Evolutionary conservation across 768 basidiomycete species (phyloP).

Genomic region (Mrakia frigida): DNA sequence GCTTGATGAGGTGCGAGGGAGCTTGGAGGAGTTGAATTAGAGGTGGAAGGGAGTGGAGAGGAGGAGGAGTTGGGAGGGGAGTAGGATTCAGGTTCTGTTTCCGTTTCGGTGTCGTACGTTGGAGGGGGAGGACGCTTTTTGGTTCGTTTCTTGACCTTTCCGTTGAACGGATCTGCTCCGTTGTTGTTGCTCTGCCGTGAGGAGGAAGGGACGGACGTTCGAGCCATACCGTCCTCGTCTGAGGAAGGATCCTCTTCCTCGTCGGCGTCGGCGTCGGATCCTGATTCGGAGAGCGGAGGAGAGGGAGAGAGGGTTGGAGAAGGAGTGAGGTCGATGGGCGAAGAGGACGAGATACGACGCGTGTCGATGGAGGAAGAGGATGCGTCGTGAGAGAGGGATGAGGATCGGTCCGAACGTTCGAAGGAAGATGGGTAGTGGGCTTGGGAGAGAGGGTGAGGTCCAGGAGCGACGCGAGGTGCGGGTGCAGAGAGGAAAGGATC

Average conservation of each 20-base stretch:
- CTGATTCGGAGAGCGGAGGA: slow-evolving; percentile 3
- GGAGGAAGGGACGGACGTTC: not conserved
- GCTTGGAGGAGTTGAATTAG: not conserved
- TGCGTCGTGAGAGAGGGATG: not conserved
- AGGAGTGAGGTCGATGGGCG: not conserved
- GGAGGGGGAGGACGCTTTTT: slow-evolving; percentile 5
- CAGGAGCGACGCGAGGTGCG: not conserved
- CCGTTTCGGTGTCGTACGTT: slow-evolving; percentile 5
- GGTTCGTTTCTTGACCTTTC: slow-evolving; percentile 8
- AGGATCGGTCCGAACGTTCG: slow-evolving; percentile 8
- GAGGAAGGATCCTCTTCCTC: slow-evolving; percentile 2
- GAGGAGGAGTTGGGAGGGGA: not conserved
- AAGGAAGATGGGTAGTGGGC: slow-evolving; percentile 16
- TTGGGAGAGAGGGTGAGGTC: slow-evolving; percentile 27
- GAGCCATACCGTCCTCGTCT: slow-evolving; percentile 4
- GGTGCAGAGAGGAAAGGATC: slow-evolving; percentile 22
- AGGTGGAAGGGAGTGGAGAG: not conserved
- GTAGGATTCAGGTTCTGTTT: slow-evolving; percentile 12
- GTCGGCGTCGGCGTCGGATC: not conserved
- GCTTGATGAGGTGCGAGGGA: not conserved
- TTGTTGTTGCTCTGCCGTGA: not conserved
- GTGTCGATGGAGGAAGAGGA: not conserved
- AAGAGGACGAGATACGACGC: not conserved
- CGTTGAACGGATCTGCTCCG: not conserved
- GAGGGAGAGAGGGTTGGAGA: not conserved